Evolutionary conservation across 2,329 filamentous ascomycete genomes (phyloP).

Genomic region (Aspergillus novoparasiticus): DNA sequence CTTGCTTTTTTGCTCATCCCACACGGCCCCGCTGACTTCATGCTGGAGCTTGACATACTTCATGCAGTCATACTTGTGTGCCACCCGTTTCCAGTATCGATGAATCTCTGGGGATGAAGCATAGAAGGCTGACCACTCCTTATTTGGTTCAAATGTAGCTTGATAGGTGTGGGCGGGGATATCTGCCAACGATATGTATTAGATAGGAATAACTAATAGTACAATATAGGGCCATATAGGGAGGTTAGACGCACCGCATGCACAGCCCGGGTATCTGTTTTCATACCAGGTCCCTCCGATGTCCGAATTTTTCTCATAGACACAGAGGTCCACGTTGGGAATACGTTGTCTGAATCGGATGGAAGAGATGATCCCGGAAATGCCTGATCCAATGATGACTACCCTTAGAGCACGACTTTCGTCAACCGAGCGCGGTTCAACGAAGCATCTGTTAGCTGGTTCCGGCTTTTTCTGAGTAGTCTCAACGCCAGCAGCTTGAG

Average conservation of each 20-base stretch:
- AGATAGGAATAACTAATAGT: neutral
- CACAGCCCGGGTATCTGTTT: conserved; percentile 40
- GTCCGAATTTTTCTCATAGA: conserved; percentile 40
- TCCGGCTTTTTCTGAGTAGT: neutral
- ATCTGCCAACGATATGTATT: conserved; percentile 28
- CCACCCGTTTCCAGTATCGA: conserved; percentile 51
- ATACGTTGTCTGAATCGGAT: conserved; percentile 42
- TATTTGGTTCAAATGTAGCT: conserved; percentile 53
- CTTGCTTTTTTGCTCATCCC: conserved; percentile 42
- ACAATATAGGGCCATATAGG: neutral
- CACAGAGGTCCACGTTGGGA: conserved; percentile 37
- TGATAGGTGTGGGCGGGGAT: conserved; percentile 54
- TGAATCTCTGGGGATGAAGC: conserved; percentile 53
- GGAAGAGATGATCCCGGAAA: conserved; percentile 43
- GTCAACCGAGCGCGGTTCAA: conserved; percentile 39
- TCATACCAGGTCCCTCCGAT: conserved; percentile 40
- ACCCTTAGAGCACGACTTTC: conserved; percentile 35
- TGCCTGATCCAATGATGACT: conserved; percentile 42
- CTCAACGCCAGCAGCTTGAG: neutral
- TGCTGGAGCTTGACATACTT: conserved; percentile 52
- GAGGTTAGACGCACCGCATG: conserved; percentile 31
- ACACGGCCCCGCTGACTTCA: conserved; percentile 47
- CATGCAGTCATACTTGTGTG: conserved; percentile 47
- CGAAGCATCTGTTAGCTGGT: conserved; percentile 8
- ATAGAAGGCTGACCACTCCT: conserved; percentile 54